Base-by-base conservation (phyloP, 2,329 filamentous ascomycete genomes). In the Monosporascus sp. region DNA sequence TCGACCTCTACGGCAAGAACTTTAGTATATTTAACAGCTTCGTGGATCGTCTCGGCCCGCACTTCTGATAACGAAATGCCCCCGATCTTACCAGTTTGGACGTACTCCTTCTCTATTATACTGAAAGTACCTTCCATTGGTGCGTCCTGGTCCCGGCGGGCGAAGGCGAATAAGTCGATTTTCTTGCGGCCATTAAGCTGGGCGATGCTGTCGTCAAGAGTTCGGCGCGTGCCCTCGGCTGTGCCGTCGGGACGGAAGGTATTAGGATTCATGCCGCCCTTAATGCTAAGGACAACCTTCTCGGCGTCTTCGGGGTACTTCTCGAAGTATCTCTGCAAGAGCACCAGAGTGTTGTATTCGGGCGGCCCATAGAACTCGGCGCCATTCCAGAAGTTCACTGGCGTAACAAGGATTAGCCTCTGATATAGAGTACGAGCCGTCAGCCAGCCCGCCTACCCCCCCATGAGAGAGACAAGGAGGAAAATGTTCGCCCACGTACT, bases 261-360 rank as follows among this genome's bases (percentile, higher is more conserved):
- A 4, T 60, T 57, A 1, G 61, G 46, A 49, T 72, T 61, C n/a
- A 74, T 22, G 1, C 74, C 79, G 18, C 81, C 81, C 63, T 85
- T 85, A 63, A 84, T 72, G 58, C 72, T 77, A 35, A 85, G 69
- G 14, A 82, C 69, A 3, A 84, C 74, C 62, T 81, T 78, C 46
- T 73, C 69, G 7, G 78, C 77, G 58, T 83, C 77, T 54, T 80
- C 76, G 1, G 81, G 81, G 64, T 83, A 76, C 53, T 74, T 71
- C 31, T 72, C 72, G 63, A 82, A 82, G 67, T 84, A 84, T 18
- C 72, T 68, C 51, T 78, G 72, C 40, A 84, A 66, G 17, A 84
- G 69, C 48, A 76, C 74, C 31, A 82, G 68, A 2, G 77, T 79
- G 65, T 82, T 81, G 59, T 72, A 70, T 7, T 77, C 70, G 0